A percentile compares a stretch with the other conserved stretches of the same genome.
phyloP scores from a whole-genome alignment of 129 eudicot species.

The Kitagawia praeruptora region DNA sequence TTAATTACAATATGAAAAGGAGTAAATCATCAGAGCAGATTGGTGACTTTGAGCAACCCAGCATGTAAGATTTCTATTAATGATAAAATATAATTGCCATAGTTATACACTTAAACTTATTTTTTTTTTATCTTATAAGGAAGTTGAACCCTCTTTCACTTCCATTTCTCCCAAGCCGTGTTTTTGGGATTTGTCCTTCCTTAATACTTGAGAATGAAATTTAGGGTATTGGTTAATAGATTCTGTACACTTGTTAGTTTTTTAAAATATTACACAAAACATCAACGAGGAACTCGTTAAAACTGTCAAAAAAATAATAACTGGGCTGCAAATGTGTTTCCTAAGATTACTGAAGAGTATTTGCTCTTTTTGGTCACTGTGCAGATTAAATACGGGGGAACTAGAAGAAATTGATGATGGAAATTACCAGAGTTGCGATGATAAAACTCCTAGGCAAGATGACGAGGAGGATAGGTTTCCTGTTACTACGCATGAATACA shows the following conservation, averaged over 20 bases:
- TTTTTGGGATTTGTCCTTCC: not conserved
- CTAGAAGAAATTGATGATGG: not conserved
- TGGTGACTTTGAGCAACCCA: slow-evolving; percentile 10
- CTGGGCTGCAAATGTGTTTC: not conserved
- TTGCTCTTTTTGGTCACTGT: slow-evolving; percentile 2
- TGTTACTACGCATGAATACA: not conserved
- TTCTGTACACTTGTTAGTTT: not conserved
- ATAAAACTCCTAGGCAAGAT: slow-evolving; percentile 4
- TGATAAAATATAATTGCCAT: not conserved
- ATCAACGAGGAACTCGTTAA: not conserved
- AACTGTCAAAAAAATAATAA: not conserved
- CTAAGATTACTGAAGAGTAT: not conserved
- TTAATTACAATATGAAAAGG: slow-evolving; percentile 18
- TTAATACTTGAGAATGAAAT: not conserved
- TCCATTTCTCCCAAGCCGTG: not conserved
- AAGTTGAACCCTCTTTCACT: not conserved
- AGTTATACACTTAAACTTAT: too few species aligned
- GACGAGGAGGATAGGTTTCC: not conserved
- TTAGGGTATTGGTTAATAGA: not conserved
- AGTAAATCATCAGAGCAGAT: slow-evolving; percentile 1
- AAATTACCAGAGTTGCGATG: slow-evolving; percentile 5
- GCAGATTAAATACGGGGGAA: slow-evolving; percentile 1
- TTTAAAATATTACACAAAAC: not conserved
- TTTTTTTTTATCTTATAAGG: not conserved
- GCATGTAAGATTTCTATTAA: slow-evolving; percentile 12